These are phyloP conservation scores for Lentithecium fluviatile DNA, from an alignment of 495 filamentous ascomycete genomes.

Conservation along the genomic window DNA sequence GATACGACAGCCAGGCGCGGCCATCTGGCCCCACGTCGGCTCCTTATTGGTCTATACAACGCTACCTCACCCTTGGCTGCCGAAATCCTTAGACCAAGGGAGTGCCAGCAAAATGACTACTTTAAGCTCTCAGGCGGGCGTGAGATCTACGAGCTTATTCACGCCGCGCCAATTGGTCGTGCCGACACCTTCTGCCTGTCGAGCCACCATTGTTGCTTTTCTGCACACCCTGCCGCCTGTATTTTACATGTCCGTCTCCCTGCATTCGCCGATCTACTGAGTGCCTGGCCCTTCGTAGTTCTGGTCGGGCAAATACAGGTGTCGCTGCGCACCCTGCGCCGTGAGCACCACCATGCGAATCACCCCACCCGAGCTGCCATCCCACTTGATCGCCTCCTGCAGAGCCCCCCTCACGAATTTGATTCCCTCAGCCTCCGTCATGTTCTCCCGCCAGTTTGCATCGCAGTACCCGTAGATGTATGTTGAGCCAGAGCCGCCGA, in stretches of 20 bases:
- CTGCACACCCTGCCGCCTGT: background rate
- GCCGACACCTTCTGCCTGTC: too few relatives aligned
- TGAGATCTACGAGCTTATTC: too few relatives aligned
- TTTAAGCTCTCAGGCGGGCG: too few relatives aligned
- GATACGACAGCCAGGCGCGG: background rate
- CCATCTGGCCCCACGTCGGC: background rate
- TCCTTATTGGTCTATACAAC: background rate
- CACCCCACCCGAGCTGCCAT: conserved; percentile 96
- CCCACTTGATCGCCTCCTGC: conserved; percentile 96
- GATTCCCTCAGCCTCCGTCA: conserved; percentile 92
- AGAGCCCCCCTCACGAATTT: conserved; percentile 87
- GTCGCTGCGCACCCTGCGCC: conserved; percentile 77
- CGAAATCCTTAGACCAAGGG: too few relatives aligned
- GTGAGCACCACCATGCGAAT: conserved; percentile 97
- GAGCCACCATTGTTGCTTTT: background rate
- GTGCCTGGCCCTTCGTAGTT: conserved; percentile 66
- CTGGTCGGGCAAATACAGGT: conserved; percentile 86
- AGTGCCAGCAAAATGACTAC: too few relatives aligned
- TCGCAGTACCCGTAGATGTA: conserved; percentile 99
- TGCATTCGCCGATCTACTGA: conserved; percentile 36
- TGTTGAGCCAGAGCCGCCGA: conserved; percentile 94
- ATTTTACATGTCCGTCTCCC: too few relatives aligned
- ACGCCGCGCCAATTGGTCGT: too few relatives aligned
- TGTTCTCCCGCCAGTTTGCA: conserved; percentile 90
- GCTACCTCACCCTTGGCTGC: background rate